These are phyloP conservation scores for Aspergillus sp. DNA, from an alignment of 2,329 filamentous ascomycete species.

Conservation along the genomic window DNA sequence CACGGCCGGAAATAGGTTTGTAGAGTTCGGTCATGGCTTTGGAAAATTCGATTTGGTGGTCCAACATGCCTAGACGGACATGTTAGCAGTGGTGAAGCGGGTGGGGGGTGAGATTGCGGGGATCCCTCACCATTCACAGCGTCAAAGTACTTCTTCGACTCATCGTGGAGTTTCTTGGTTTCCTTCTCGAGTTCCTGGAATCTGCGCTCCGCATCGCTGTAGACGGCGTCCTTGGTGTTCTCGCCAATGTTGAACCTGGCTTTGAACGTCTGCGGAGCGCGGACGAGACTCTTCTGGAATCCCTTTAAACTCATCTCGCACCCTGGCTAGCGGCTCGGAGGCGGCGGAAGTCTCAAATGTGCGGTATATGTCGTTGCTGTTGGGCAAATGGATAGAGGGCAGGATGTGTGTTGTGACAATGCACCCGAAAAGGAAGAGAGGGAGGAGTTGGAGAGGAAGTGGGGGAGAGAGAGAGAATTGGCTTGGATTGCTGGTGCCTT, in stretches of 20 bases:
- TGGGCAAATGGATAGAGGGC: neutral
- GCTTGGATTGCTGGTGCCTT: conserved; percentile 12
- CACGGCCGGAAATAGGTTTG: conserved; percentile 93
- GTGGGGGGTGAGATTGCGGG: neutral
- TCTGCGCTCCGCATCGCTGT: conserved; percentile 89
- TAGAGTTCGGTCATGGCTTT: conserved; percentile 95
- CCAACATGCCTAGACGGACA: conserved; percentile 72
- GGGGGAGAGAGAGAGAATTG: conserved; percentile 4
- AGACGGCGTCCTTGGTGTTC: conserved; percentile 91
- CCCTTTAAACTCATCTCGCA: conserved; percentile 91
- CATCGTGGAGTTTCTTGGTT: conserved; percentile 95
- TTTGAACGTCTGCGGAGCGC: conserved; percentile 92
- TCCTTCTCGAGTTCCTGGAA: conserved; percentile 94
- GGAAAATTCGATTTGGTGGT: conserved; percentile 97
- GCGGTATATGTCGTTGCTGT: neutral
- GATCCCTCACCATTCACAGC: conserved; percentile 76
- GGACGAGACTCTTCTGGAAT: conserved; percentile 84
- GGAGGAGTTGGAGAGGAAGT: neutral
- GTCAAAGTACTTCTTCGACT: conserved; percentile 96
- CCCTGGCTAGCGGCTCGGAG: conserved; percentile 1
- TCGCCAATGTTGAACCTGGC: conserved; percentile 94
- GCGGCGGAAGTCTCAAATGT: conserved; percentile 1
- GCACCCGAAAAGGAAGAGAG: neutral
- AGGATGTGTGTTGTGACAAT: neutral
- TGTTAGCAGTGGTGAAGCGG: conserved; percentile 8